Evolutionary conservation across 1,139 yeast genomes (phyloP).

Genomic region (Pichia sp.): DNA sequence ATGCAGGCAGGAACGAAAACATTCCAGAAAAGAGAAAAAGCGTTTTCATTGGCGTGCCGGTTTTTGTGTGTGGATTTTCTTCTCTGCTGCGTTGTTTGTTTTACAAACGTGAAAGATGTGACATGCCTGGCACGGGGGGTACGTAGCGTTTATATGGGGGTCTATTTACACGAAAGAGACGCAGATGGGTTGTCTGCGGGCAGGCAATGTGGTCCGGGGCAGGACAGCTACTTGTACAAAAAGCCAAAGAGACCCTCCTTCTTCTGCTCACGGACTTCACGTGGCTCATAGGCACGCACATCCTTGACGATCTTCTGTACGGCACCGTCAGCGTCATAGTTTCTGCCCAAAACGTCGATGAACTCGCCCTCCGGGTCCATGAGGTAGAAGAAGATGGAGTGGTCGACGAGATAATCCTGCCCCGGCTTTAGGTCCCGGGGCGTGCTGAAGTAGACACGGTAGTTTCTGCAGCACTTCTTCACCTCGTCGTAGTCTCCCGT

Average conservation of each 20-base stretch:
- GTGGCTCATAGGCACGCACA: conserved; percentile 72
- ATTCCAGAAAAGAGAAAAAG: neutral
- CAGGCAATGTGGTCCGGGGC: neutral
- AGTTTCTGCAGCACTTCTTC: conserved; percentile 78
- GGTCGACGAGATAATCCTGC: conserved; percentile 94
- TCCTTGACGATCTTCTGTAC: conserved; percentile 72
- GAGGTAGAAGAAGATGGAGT: conserved; percentile 89
- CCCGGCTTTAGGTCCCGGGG: conserved; percentile 93
- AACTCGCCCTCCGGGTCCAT: conserved; percentile 97
- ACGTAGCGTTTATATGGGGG: too few species aligned
- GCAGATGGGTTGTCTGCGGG: too few species aligned
- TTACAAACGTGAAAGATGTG: too few species aligned
- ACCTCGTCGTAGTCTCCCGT: conserved; percentile 88
- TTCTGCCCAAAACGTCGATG: conserved; percentile 91
- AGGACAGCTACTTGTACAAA: conserved; percentile 28
- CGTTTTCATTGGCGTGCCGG: neutral
- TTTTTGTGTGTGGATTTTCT: neutral
- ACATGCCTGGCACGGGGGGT: too few species aligned
- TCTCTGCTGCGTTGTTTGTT: too few species aligned
- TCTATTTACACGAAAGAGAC: too few species aligned
- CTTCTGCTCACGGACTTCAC: conserved; percentile 55
- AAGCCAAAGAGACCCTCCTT: conserved; percentile 45
- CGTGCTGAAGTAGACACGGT: conserved; percentile 91
- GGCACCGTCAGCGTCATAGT: conserved; percentile 75
- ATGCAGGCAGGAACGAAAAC: neutral